A percentile compares a stretch with the other conserved stretches of the same genome.
Evolutionary conservation across 2,329 filamentous ascomycete genomes (phyloP).

Genomic region (Anisogramma anomala): DNA sequence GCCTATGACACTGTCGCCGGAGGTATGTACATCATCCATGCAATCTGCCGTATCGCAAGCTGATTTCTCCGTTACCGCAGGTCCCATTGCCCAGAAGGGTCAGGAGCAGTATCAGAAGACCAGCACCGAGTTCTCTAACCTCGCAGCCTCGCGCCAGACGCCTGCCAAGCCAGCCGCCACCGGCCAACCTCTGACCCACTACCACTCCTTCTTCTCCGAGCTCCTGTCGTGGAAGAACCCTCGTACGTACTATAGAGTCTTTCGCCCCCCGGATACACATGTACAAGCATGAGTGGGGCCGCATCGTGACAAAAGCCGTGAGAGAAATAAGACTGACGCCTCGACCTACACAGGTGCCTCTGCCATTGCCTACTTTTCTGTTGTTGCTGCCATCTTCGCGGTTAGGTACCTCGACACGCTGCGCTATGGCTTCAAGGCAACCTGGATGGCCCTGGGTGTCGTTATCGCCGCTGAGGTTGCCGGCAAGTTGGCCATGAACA

Average conservation of each 20-base stretch:
- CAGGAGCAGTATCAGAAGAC: conserved; percentile 46
- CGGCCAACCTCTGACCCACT: conserved; percentile 54
- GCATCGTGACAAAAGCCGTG: not conserved
- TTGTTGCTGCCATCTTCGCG: conserved; percentile 49
- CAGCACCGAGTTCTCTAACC: conserved; percentile 43
- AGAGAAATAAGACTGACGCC: conserved; percentile 15
- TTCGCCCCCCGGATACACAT: not conserved
- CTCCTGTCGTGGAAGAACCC: conserved; percentile 60
- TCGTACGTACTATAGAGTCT: conserved; percentile 33
- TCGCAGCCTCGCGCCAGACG: conserved; percentile 45
- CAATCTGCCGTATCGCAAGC: not conserved
- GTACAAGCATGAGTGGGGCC: not conserved
- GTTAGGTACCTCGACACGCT: conserved; percentile 55
- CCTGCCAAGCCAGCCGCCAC: conserved; percentile 43
- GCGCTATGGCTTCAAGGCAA: conserved; percentile 54
- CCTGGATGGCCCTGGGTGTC: conserved; percentile 49
- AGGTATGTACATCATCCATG: conserved; percentile 33
- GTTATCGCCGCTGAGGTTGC: conserved; percentile 49
- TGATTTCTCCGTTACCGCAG: conserved; percentile 23
- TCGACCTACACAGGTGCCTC: conserved; percentile 41
- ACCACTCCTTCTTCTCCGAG: conserved; percentile 60
- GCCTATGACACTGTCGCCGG: conserved; percentile 37
- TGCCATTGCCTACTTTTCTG: conserved; percentile 49
- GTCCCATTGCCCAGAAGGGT: conserved; percentile 47
- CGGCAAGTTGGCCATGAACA: conserved; percentile 50